phyloP scores from a whole-genome alignment of 1,284 basidiomycete genomes.

The Lentinula novae-zelandiae region DNA sequence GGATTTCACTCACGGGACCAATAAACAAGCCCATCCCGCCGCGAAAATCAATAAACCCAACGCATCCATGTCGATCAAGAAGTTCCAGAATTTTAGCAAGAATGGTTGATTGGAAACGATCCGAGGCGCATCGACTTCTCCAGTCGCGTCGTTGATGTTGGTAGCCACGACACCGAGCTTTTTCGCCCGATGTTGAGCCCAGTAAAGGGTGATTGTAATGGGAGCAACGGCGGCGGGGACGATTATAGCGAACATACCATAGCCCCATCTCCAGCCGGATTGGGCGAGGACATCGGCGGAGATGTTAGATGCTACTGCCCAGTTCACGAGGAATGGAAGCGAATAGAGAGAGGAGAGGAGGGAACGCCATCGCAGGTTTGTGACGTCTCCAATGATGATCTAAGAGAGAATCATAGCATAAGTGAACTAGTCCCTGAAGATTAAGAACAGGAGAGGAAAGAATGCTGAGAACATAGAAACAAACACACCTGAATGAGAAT shows the following conservation, averaged over 20 bases:
- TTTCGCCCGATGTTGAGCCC: slow-evolving; percentile 6
- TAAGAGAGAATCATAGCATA: not conserved
- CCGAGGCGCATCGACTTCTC: not conserved
- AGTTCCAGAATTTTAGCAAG: not conserved
- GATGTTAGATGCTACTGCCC: slow-evolving; percentile 9
- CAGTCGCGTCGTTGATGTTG: not conserved
- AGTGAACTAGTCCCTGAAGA: not conserved
- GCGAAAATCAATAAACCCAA: slow-evolving; percentile 6
- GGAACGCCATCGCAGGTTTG: slow-evolving; percentile 8
- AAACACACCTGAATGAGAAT: slow-evolving; percentile 3
- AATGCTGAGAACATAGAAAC: no score
- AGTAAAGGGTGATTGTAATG: slow-evolving; percentile 7
- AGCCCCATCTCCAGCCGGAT: slow-evolving; percentile 10
- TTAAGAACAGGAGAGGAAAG: not conserved
- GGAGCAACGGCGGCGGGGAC: slow-evolving; percentile 9
- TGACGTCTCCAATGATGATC: slow-evolving; percentile 12
- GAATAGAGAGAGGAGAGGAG: slow-evolving; percentile 10
- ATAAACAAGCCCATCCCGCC: slow-evolving; percentile 5
- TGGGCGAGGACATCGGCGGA: slow-evolving; percentile 9
- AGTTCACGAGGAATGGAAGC: slow-evolving; percentile 7
- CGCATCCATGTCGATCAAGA: slow-evolving; percentile 8
- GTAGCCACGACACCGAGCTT: slow-evolving; percentile 8
- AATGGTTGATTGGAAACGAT: slow-evolving; percentile 1
- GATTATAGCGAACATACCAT: slow-evolving; percentile 10
- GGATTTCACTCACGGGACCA: slow-evolving; percentile 1